Conservation (phyloP, 2,329 filamentous ascomycete genomes). For the Penicillium brasilianum region DNA sequence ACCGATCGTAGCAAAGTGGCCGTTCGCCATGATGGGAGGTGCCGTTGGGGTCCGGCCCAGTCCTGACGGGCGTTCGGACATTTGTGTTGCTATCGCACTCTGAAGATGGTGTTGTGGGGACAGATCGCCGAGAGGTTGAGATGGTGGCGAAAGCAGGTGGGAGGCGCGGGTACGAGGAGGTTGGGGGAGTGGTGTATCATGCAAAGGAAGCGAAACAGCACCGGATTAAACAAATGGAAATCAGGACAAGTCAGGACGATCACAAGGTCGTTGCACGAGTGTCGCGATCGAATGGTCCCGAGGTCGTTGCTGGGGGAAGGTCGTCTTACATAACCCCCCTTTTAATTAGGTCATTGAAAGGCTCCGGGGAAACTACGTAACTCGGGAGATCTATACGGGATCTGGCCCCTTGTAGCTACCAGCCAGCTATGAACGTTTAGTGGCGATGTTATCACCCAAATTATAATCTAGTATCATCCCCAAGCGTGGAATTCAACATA, state of each 20-base stretch:
- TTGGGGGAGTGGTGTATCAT: slow-evolving; percentile 18
- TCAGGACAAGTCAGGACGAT: slow-evolving; percentile 17
- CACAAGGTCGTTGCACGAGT: slow-evolving; percentile 27
- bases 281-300: slow-evolving; percentile 22
- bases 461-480: too few relatives aligned
- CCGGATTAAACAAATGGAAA: slow-evolving; percentile 5
- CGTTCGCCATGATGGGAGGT: slow-evolving; percentile 50
- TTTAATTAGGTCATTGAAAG: too few relatives aligned
- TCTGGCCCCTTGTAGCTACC: too few relatives aligned
- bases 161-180: slow-evolving; percentile 21
- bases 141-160: slow-evolving; percentile 23
- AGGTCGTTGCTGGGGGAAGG: slow-evolving; percentile 28
- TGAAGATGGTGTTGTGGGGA: slow-evolving; percentile 23
- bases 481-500: neutral
- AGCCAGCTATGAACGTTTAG: too few relatives aligned
- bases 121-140: slow-evolving; percentile 20
- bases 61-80: slow-evolving; percentile 34
- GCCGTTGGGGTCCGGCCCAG: slow-evolving; percentile 39
- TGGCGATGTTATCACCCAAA: too few relatives aligned
- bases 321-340: slow-evolving; percentile 29
- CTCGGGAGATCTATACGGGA: neutral
- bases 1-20: slow-evolving; percentile 52
- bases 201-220: slow-evolving; percentile 16
- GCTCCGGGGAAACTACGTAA: neutral
- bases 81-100: slow-evolving; percentile 20